Base-by-base conservation (phyloP, 345 rosid species). In the Bruguiera parviflora region DNA sequence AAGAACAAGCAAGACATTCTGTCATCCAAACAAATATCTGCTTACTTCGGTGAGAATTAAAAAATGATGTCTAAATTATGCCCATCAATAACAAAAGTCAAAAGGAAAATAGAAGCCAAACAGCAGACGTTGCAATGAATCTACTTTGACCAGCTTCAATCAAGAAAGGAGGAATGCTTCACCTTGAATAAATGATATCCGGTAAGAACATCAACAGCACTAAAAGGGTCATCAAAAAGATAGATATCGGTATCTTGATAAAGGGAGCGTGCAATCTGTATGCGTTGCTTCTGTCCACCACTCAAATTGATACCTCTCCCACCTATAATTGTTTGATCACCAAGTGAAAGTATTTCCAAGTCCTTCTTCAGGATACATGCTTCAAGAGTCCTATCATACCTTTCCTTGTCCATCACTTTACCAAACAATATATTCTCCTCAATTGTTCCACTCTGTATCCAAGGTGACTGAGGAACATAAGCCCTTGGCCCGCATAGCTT, bases 171-270 rank as follows among this genome's bases (percentile, higher is more conserved):
- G 22, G 37, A 5, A 21, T 32, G 3, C 19, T 57, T 70, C 71
- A 90, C 96, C 89, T 87, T 91, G 61, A 89, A 91, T 57, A 93
- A 81, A 76, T 87, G 93, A 69, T 91, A 84, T 43, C 92, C 97
- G 13, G 97, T 93, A 73, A 89, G 92, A 43, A 94, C 96, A 84
- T 93, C 96, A 55, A 91, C 91, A 10, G 92, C 98, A 69, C 94
- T 93, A 61, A 93, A 93, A 61, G 97, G 97, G 74, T 93, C 98
- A 64, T 93, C 98, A 4, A 93, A 89, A 3, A 91, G 79, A 63
- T 90, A 93, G 66, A 91, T 85, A 81, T 91, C 94, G 0, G 91
- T 86, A 81, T 89, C 96, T 73, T 91, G 96, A 76, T 93, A 91
- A 21, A 93, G 82, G 22, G 97, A 97, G 0, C 96, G 92, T 1